These are phyloP conservation scores for Kodamaea jinghongensis DNA, from an alignment of 805 yeast species.

Conservation along the genomic window DNA sequence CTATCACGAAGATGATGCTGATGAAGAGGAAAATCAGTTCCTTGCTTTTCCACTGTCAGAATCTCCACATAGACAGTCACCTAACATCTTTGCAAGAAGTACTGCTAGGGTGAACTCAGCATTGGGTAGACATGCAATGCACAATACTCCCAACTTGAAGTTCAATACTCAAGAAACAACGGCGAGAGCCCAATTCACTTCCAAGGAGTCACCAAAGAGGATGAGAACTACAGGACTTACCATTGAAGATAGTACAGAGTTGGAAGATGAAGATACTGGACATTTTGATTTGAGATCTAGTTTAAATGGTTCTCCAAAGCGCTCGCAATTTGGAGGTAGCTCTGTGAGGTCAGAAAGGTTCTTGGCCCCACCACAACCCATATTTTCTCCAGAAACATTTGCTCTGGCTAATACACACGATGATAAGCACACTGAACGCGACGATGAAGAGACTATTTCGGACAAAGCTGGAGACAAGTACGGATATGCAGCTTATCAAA, in stretches of 20 bases:
- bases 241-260: constrained; percentile 37
- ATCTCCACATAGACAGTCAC: constrained; percentile 39
- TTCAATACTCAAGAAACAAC: constrained; percentile 8
- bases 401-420: constrained; percentile 51
- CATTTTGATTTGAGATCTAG: constrained; percentile 13
- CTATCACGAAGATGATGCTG: constrained; percentile 20
- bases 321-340: constrained; percentile 26
- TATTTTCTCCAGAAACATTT: constrained; percentile 59
- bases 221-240: constrained; percentile 47
- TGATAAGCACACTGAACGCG: constrained; percentile 17
- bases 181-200: constrained; percentile 60
- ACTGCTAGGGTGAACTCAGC: constrained; percentile 21
- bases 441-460: constrained; percentile 25
- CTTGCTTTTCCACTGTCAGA: constrained; percentile 29
- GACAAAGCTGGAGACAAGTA: constrained; percentile 24
- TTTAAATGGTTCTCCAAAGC: constrained; percentile 37
- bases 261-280: constrained; percentile 25
- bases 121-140: constrained; percentile 18
- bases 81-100: constrained; percentile 43
- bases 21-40: constrained; percentile 20
- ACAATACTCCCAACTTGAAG: constrained; percentile 28
- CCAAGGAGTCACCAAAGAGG: constrained; percentile 70
- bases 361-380: constrained; percentile 63
- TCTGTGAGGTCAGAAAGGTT: constrained; percentile 47
- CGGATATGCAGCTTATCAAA: constrained; percentile 37